Percentiles rank a stretch among this genome's conserved stretches.
Evolutionary conservation across 164 flowering plant species (phyloP).

Genomic region (Magnolia changhungtana): DNA sequence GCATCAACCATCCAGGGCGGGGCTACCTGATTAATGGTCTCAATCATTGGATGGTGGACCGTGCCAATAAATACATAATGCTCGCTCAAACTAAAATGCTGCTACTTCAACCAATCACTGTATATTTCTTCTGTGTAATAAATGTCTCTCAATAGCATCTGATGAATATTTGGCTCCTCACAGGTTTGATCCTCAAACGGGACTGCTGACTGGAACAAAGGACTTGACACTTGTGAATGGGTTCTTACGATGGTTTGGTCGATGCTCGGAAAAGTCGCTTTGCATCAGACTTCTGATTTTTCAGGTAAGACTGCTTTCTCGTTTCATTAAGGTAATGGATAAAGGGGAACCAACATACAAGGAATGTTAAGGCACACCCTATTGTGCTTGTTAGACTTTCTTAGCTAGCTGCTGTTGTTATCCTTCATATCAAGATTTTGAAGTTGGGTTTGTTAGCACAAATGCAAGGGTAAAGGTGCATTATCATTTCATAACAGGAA

Average conservation of each 20-base stretch:
- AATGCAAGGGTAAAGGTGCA: no score
- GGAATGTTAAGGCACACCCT: no score
- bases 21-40: neutral
- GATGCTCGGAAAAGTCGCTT: conserved; percentile 71
- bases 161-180: neutral
- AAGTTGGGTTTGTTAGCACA: no score
- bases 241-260: conserved; percentile 63
- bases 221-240: conserved; percentile 93
- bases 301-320: conserved; percentile 50
- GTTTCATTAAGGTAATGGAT: no score
- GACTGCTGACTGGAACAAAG: conserved; percentile 84
- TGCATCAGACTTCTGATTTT: conserved; percentile 66
- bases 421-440: no score
- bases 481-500: no score
- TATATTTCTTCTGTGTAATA: no score
- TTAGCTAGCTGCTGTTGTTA: no score
- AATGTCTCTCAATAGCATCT: neutral
- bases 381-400: no score
- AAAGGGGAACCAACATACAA: no score
- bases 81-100: neutral
- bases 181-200: conserved; percentile 87
- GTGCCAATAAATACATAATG: neutral
- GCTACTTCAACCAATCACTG: neutral
- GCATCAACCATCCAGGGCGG: neutral
- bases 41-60: neutral